Percentiles rank a stretch among this genome's conserved stretches.
phyloP scores from a whole-genome alignment of 257 asterid species.

The Marsdenia floribunda region DNA sequence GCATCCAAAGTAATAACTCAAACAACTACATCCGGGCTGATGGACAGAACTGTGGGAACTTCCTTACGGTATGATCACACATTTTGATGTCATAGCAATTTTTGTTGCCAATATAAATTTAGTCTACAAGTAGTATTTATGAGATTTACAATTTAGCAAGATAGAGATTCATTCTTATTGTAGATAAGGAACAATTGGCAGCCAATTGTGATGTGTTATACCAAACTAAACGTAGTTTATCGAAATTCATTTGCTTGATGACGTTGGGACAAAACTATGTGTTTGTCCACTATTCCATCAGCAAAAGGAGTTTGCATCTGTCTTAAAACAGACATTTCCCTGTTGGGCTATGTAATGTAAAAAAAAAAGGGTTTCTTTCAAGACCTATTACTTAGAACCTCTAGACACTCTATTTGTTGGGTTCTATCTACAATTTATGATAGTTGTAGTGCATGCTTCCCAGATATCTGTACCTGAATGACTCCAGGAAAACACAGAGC shows the following conservation, averaged over 20 bases:
- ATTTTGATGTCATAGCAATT: no score
- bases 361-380: no score
- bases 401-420: neutral
- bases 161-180: neutral
- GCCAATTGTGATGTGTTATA: neutral
- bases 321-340: neutral
- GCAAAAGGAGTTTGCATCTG: neutral
- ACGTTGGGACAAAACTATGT: neutral
- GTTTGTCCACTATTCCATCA: neutral
- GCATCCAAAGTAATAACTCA: constrained; percentile 48
- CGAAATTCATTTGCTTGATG: neutral
- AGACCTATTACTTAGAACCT: neutral
- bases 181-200: neutral
- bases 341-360: no score
- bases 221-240: neutral
- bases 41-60: constrained; percentile 80
- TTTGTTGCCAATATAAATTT: no score
- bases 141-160: neutral
- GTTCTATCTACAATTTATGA: neutral
- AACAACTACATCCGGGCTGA: constrained; percentile 65
- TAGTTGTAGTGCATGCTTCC: neutral
- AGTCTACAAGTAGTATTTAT: neutral
- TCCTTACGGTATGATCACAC: constrained; percentile 53
- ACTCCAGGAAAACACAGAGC: neutral
- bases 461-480: neutral